A percentile compares a stretch with the other conserved stretches of the same genome.
phyloP scores from a whole-genome alignment of 1,139 yeast genomes.

The Pichia terricola region DNA sequence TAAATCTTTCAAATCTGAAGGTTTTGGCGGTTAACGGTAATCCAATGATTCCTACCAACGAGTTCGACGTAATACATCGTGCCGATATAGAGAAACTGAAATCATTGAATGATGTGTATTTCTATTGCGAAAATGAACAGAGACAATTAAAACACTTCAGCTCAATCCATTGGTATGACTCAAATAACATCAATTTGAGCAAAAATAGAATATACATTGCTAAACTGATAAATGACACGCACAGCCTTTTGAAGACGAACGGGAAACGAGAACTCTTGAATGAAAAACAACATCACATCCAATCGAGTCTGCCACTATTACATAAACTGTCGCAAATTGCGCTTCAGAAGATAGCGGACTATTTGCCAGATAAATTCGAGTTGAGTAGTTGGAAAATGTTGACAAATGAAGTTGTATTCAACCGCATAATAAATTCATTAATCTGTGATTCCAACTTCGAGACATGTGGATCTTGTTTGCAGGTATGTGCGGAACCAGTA shows the following conservation, averaged over 20 bases:
- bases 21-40: slow-evolving; percentile 45
- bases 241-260: slow-evolving; percentile 5
- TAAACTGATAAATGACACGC: slow-evolving; percentile 13
- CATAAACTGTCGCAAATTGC: slow-evolving; percentile 37
- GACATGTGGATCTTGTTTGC: slow-evolving; percentile 40
- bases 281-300: slow-evolving; percentile 5
- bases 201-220: slow-evolving; percentile 23
- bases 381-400: slow-evolving; percentile 34
- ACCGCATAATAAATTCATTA: slow-evolving; percentile 34
- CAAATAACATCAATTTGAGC: slow-evolving; percentile 17
- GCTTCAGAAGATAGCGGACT: slow-evolving; percentile 35
- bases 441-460: slow-evolving; percentile 37
- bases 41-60: slow-evolving; percentile 13
- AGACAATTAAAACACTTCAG: slow-evolving; percentile 18
- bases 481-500: slow-evolving; percentile 36
- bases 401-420: slow-evolving; percentile 30
- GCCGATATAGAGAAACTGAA: slow-evolving; percentile 3
- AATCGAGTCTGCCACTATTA: slow-evolving; percentile 14
- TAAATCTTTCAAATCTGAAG: slow-evolving; percentile 33
- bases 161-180: slow-evolving; percentile 21
- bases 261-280: slow-evolving; percentile 2
- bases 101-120: slow-evolving; percentile 1
- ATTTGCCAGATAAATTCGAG: slow-evolving; percentile 37
- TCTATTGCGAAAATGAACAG: no score
- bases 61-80: slow-evolving; percentile 10